phyloP scores from a whole-genome alignment of 345 rosid genomes.

The Eucalyptus cloeziana region DNA sequence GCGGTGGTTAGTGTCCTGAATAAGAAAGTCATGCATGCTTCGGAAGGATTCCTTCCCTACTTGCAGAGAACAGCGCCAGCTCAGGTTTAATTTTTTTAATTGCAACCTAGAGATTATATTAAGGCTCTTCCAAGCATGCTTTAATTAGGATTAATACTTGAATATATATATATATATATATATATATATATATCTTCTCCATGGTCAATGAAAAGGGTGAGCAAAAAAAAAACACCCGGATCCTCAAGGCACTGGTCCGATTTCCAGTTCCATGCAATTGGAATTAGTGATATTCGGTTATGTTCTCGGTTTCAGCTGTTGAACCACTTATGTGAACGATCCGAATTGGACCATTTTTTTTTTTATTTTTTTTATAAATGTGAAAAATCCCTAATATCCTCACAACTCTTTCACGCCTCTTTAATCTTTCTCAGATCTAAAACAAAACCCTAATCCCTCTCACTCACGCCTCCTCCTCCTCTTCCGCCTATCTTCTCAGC shows the following conservation, averaged over 20 bases:
- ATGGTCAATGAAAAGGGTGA: neutral
- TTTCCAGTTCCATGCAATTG: neutral
- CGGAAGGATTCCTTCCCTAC: neutral
- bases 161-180: fast-evolving
- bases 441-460: neutral
- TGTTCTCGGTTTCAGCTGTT: too few relatives aligned
- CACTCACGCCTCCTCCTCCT: neutral
- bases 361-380: too few relatives aligned
- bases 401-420: neutral
- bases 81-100: neutral
- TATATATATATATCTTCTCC: fast-evolving
- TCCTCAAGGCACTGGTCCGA: fast-evolving
- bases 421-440: neutral
- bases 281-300: too few relatives aligned
- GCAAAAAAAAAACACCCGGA: neutral
- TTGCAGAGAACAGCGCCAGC: neutral
- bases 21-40: neutral
- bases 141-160: neutral
- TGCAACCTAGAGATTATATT: neutral
- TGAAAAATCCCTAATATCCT: too few relatives aligned
- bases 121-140: neutral
- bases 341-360: neutral
- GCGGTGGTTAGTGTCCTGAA: neutral
- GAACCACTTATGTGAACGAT: too few relatives aligned
- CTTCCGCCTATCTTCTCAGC: too few relatives aligned